Evolutionary conservation across 176 grass and related monocot genomes (phyloP).

Genomic region (Ensete ventricosum): DNA sequence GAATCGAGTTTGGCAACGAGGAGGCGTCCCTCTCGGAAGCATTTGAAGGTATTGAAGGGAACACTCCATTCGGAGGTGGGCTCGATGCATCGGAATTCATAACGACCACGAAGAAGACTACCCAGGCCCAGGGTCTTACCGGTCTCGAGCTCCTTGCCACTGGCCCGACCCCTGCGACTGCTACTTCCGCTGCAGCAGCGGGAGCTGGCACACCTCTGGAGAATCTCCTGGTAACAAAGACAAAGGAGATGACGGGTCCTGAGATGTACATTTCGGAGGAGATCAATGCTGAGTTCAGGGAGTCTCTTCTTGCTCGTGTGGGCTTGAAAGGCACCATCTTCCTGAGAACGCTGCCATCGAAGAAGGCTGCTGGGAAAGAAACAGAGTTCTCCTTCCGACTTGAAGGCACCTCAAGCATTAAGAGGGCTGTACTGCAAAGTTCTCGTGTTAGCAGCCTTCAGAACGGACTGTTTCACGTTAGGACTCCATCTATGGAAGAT

Average conservation of each 20-base stretch:
- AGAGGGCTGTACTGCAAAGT: conserved; percentile 69
- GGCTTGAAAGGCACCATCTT: conserved; percentile 86
- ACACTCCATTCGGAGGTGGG: conserved; percentile 91
- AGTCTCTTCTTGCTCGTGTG: conserved; percentile 64
- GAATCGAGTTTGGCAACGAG: conserved; percentile 89
- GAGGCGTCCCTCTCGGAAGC: conserved; percentile 83
- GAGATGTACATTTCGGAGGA: conserved; percentile 79
- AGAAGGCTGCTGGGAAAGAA: conserved; percentile 71
- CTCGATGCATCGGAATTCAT: conserved; percentile 96
- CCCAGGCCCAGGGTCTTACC: conserved; percentile 52
- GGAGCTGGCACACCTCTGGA: conserved; percentile 43
- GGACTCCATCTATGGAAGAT: conserved; percentile 63
- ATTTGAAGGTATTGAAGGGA: conserved; percentile 68
- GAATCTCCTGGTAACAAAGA: conserved; percentile 62
- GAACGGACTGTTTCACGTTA: conserved; percentile 70
- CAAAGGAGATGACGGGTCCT: conserved; percentile 62
- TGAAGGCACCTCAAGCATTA: conserved; percentile 74
- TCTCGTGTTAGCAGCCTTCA: conserved; percentile 61
- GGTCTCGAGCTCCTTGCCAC: conserved; percentile 72
- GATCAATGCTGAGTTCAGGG: conserved; percentile 84
- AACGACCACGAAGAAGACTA: conserved; percentile 68
- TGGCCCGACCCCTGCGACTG: conserved; percentile 33
- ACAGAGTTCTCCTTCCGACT: conserved; percentile 93
- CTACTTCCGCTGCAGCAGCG: conserved; percentile 14
- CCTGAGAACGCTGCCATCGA: conserved; percentile 58